Evolutionary conservation across 2,329 filamentous ascomycete genomes (phyloP), one percentile per base, ranked within the genome.

Genomic region (Monilinia fructigena): DNA sequence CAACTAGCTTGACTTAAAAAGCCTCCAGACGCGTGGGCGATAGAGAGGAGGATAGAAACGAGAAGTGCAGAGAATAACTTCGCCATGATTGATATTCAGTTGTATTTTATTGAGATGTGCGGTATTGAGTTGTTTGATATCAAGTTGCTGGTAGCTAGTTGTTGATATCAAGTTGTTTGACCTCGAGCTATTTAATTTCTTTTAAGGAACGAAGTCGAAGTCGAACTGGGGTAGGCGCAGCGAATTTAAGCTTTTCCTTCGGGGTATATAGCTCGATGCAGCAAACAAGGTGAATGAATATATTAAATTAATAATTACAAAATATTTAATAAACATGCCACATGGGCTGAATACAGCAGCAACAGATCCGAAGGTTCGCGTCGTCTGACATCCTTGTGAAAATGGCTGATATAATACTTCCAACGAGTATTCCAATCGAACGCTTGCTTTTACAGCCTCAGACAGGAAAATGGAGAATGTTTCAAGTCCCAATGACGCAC

Each of bases 311-410:
- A 12, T 5, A 50, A 26, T 50, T 12, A 26, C 23, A 26, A n/a
- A n/a, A 50, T 50, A 6, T 16, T 28, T 7, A 6, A 28, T 7
- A 28, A 52, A 28, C 23, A 16, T 16, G 47, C 47, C 48, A 28
- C 48, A 28, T 52, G 48, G 48, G 48, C 48, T 52, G 48, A 52
- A 52, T 50, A 12, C 48, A 50, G n/a, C 48, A 52, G 48, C 10
- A 10, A 28, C 45, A 26, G 45, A 50, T 52, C 31, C 31, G 45
- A 40, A 35, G 45, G 45, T 40, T 50, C 45, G 58, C 58, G 58
- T 61, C 58, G 58, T 61, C 58, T 61, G 58, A 61, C 58, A 61
- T 8, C 45, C 58, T 12, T 23, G 58, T 18, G 12, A 50, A 26
- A 12, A 40, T 60, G 47, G 58, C 58, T 61, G 58, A 61, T 60